Evolutionary conservation across 306 rosid genomes (phyloP).

Genomic region (Quillaja saponaria): DNA sequence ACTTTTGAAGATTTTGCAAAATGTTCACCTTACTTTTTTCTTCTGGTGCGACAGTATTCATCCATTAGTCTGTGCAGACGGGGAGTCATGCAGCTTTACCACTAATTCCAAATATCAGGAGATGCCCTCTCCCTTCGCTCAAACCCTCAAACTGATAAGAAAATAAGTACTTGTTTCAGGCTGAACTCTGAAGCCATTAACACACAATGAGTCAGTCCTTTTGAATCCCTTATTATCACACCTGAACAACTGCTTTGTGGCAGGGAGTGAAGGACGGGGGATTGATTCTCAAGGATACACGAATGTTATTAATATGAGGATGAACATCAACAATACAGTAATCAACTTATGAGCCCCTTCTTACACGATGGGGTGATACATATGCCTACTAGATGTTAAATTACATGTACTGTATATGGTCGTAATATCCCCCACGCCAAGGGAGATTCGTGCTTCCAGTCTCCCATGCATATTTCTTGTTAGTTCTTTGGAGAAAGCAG

Average conservation of each 20-base stretch:
- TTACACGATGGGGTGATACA: slow-evolving; percentile 77
- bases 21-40: not conserved
- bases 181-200: slow-evolving; percentile 3
- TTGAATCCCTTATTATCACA: not conserved
- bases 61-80: not conserved
- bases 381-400: not conserved
- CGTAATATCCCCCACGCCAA: not conserved
- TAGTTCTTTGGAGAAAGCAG: slow-evolving; percentile 3
- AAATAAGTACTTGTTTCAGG: not conserved
- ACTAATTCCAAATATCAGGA: too few species aligned
- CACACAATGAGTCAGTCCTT: not conserved
- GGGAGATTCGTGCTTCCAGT: slow-evolving; percentile 1
- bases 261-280: slow-evolving; percentile 94
- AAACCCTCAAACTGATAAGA: too few species aligned
- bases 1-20: not conserved
- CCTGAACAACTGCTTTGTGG: slow-evolving; percentile 31
- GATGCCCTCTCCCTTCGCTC: too few species aligned
- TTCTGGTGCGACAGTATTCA: not conserved
- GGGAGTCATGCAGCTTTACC: not conserved
- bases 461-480: slow-evolving; percentile 9
- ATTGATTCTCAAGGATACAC: slow-evolving; percentile 90
- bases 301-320: slow-evolving; percentile 85
- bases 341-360: slow-evolving; percentile 71
- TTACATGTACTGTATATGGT: not conserved
- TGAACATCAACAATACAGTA: slow-evolving; percentile 70